Evolutionary conservation across 2,329 filamentous ascomycete species (phyloP).

Genomic region (Fusarium virguliforme): DNA sequence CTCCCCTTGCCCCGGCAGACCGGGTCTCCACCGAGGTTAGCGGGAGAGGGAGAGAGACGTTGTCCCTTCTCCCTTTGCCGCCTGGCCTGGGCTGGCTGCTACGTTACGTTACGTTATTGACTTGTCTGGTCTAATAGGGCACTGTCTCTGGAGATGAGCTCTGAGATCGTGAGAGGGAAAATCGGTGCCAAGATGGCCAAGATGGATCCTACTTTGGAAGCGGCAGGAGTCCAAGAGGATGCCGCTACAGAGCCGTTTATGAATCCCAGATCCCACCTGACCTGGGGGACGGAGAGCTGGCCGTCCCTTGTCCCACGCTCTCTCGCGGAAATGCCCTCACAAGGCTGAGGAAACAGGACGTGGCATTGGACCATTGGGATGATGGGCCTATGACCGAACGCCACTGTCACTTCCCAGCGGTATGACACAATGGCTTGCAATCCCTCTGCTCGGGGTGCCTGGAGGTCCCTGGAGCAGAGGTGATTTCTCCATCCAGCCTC

Average conservation of each 20-base stretch:
- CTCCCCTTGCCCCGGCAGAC: conserved; percentile 43
- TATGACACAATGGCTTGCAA: conserved; percentile 47
- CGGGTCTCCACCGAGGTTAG: conserved; percentile 37
- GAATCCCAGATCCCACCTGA: conserved; percentile 37
- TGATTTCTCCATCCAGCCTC: conserved; percentile 35
- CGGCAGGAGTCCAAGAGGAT: not conserved
- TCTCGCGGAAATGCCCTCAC: conserved; percentile 41
- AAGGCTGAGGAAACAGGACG: conserved; percentile 46
- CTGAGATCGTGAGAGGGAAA: conserved; percentile 10
- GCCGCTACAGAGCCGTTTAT: conserved; percentile 24
- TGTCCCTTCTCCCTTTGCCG: conserved; percentile 37
- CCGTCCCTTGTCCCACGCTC: conserved; percentile 10
- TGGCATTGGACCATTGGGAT: conserved; percentile 47
- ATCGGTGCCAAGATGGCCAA: conserved; percentile 19
- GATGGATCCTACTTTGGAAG: conserved; percentile 13
- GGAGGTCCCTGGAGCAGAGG: conserved; percentile 29
- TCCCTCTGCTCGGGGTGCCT: conserved; percentile 34
- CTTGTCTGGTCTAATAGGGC: conserved; percentile 11
- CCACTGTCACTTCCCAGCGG: conserved; percentile 48
- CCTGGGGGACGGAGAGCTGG: conserved; percentile 22
- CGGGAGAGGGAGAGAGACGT: conserved; percentile 15
- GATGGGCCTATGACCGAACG: conserved; percentile 41
- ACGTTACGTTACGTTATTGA: conserved; percentile 29
- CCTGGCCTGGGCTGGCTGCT: conserved; percentile 25
- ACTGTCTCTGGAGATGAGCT: conserved; percentile 12